Evolutionary conservation across 2,329 filamentous ascomycete species (phyloP).

Genomic region (Alternaria sp.): DNA sequence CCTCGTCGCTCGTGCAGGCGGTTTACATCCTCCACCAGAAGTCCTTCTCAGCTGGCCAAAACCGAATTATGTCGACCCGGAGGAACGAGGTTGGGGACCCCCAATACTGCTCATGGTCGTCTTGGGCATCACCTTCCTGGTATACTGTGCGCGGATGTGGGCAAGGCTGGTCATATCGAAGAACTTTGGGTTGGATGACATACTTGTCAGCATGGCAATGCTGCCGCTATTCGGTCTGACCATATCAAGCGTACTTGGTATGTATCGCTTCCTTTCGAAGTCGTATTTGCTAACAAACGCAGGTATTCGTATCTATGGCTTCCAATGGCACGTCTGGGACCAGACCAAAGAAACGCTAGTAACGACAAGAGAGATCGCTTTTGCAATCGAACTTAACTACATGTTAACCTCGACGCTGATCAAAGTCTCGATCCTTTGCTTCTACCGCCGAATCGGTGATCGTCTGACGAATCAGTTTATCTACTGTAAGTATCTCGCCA

Average conservation of each 20-base stretch:
- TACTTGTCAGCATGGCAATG: constrained; percentile 54
- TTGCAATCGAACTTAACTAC: constrained; percentile 17
- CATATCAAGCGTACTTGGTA: constrained; percentile 37
- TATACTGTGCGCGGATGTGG: constrained; percentile 55
- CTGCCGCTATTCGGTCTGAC: constrained; percentile 46
- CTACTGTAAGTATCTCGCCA: constrained; percentile 24
- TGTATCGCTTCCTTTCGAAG: background rate
- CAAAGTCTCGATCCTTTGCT: constrained; percentile 43
- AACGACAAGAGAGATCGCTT: constrained; percentile 34
- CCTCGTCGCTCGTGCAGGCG: constrained; percentile 35
- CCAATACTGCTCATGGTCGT: constrained; percentile 52
- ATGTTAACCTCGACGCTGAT: constrained; percentile 30
- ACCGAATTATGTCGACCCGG: constrained; percentile 57
- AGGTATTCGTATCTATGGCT: constrained; percentile 40
- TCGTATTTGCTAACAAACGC: constrained; percentile 13
- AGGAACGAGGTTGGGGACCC: constrained; percentile 52
- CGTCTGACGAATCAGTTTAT: constrained; percentile 46
- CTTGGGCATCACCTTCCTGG: constrained; percentile 48
- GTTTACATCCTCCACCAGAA: constrained; percentile 48
- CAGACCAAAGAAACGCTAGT: constrained; percentile 32
- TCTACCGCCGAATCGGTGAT: constrained; percentile 53
- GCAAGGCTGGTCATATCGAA: constrained; percentile 54
- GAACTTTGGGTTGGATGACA: constrained; percentile 57
- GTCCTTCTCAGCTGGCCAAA: constrained; percentile 54
- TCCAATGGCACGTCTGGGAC: constrained; percentile 44